phyloP scores from a whole-genome alignment of 148 eudicot species.

The Simmondsia chinensis region DNA sequence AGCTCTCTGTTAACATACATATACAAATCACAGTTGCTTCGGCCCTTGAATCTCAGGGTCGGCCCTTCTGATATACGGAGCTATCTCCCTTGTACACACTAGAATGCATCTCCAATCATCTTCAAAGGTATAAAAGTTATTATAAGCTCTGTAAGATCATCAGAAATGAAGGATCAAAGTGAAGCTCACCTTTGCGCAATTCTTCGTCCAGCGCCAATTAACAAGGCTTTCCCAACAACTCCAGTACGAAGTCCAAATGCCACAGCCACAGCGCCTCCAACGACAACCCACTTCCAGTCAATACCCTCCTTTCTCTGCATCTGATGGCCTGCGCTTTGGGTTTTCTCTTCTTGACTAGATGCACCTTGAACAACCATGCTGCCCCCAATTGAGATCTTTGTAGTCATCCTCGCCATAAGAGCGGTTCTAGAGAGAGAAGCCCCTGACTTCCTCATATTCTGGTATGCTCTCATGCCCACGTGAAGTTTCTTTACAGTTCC shows the following conservation, averaged over 20 bases:
- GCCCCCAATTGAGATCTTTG: constrained; percentile 37
- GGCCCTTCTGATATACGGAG: too few relatives aligned
- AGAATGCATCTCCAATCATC: too few relatives aligned
- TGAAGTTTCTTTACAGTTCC: constrained; percentile 91
- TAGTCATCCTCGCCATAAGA: constrained; percentile 56
- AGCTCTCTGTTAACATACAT: too few relatives aligned
- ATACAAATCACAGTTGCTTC: too few relatives aligned
- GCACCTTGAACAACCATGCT: constrained; percentile 13
- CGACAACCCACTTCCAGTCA: constrained; percentile 70
- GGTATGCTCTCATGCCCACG: constrained; percentile 82
- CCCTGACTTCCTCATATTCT: constrained; percentile 47
- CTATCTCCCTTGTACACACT: too few relatives aligned
- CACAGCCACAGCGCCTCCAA: constrained; percentile 79
- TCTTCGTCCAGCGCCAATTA: constrained; percentile 68
- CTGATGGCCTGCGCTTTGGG: constrained; percentile 5
- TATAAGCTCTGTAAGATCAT: too few relatives aligned
- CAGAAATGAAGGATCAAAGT: too few relatives aligned
- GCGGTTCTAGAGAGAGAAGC: constrained; percentile 51
- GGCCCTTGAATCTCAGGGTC: too few relatives aligned
- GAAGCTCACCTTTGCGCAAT: constrained; percentile 33
- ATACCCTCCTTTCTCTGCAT: constrained; percentile 22
- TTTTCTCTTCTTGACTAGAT: constrained; percentile 26
- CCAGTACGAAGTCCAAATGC: constrained; percentile 80
- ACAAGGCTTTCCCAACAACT: constrained; percentile 56
- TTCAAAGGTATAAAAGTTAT: too few relatives aligned